Conservation (phyloP, 2,329 filamentous ascomycete species). For the Alternaria brassicae region DNA sequence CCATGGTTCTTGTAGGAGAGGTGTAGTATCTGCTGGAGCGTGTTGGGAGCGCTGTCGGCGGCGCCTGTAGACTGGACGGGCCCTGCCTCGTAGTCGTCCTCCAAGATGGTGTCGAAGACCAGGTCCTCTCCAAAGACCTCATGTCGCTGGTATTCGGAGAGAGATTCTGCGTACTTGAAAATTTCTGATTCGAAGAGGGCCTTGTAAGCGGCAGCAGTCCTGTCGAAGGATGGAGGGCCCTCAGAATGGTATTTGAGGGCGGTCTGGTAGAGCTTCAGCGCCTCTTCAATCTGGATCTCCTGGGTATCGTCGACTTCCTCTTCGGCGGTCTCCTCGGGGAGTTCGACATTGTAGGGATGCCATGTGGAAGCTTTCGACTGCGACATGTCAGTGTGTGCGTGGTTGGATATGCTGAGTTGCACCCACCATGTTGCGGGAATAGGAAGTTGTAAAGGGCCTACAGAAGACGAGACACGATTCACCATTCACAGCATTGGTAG, state of each 20-base stretch:
- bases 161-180: constrained; percentile 87
- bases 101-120: constrained; percentile 52
- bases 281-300: constrained; percentile 96
- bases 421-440: constrained; percentile 33
- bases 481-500: constrained; percentile 18
- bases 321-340: constrained; percentile 85
- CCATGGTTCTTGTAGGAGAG: constrained; percentile 95
- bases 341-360: constrained; percentile 90
- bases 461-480: constrained; percentile 4
- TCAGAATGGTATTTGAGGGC: constrained; percentile 92
- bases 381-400: constrained; percentile 12
- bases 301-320: constrained; percentile 95
- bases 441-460: constrained; percentile 8
- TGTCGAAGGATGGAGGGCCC: constrained; percentile 75
- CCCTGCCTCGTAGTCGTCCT: constrained; percentile 49
- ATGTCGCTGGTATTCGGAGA: constrained; percentile 81
- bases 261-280: constrained; percentile 89
- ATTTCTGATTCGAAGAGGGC: constrained; percentile 90
- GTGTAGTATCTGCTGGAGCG: constrained; percentile 86
- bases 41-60: constrained; percentile 78
- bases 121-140: constrained; percentile 58
- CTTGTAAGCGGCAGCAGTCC: constrained; percentile 82
- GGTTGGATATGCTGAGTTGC: neutral
- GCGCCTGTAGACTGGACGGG: constrained; percentile 62
- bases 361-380: constrained; percentile 61